phyloP scores from a whole-genome alignment of 768 basidiomycete genomes.

The Pluteus cervinus region DNA sequence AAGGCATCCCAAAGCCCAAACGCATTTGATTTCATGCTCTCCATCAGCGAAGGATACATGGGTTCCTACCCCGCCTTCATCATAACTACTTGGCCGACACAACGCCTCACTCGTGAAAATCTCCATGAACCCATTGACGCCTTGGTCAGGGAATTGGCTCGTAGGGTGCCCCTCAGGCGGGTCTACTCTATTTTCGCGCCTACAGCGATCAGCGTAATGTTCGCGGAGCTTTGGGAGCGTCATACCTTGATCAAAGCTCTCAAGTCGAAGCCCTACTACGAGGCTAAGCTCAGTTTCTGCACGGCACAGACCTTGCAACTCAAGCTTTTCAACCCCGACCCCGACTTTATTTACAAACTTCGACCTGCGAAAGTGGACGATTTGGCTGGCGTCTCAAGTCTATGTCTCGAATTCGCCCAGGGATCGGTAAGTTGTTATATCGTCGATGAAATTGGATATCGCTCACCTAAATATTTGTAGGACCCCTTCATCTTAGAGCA shows the following conservation, averaged over 20 bases:
- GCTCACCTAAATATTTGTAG: slow-evolving; percentile 24
- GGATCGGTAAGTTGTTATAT: slow-evolving; percentile 42
- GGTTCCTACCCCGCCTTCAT: slow-evolving; percentile 67
- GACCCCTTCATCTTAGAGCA: slow-evolving; percentile 46
- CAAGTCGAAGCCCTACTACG: slow-evolving; percentile 47
- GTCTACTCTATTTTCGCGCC: slow-evolving; percentile 66
- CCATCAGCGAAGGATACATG: slow-evolving; percentile 49
- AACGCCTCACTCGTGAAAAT: slow-evolving; percentile 28
- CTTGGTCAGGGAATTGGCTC: slow-evolving; percentile 35
- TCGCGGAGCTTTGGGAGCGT: slow-evolving; percentile 43
- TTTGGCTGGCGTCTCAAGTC: slow-evolving; percentile 29
- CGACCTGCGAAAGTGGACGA: slow-evolving; percentile 39
- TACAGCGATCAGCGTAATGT: slow-evolving; percentile 35
- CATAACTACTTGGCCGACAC: slow-evolving; percentile 36
- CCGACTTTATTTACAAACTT: slow-evolving; percentile 26
- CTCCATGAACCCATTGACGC: slow-evolving; percentile 33
- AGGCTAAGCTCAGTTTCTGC: slow-evolving; percentile 52
- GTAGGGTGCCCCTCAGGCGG: slow-evolving; percentile 28
- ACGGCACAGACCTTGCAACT: slow-evolving; percentile 30
- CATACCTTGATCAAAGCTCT: slow-evolving; percentile 34
- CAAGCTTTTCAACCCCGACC: slow-evolving; percentile 4
- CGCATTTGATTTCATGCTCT: slow-evolving; percentile 47
- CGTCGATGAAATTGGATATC: slow-evolving; percentile 3
- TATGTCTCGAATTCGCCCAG: slow-evolving; percentile 52
- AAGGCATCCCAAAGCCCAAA: slow-evolving; percentile 10